Conservation (phyloP, 179 eudicot species). For the Spergularia azorica region DNA sequence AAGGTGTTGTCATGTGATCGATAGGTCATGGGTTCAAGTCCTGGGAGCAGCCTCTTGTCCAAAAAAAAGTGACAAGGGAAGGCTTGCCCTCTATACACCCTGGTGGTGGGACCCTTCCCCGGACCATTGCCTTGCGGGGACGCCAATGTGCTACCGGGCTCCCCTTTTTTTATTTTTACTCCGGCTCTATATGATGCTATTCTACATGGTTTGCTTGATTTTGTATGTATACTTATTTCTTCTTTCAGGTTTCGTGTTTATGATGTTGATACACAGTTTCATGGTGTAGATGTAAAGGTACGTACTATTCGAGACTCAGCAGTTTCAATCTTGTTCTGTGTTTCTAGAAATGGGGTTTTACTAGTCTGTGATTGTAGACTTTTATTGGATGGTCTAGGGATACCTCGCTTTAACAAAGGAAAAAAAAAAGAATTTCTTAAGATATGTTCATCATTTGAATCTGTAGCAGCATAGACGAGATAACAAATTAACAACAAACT, state of each 20-base stretch:
- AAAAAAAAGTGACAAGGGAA: no score
- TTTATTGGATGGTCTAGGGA: slow-evolving; percentile 2
- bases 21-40: no score
- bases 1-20: no score
- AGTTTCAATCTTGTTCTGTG: background rate
- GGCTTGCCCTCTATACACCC: no score
- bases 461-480: background rate
- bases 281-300: slow-evolving; percentile 80
- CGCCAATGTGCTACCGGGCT: no score
- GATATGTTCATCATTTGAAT: background rate
- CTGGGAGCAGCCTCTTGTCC: no score
- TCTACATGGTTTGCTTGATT: slow-evolving; percentile 13
- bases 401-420: background rate
- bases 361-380: background rate
- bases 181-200: background rate
- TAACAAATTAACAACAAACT: background rate
- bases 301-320: slow-evolving; percentile 7
- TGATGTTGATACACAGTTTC: slow-evolving; percentile 92
- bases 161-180: no score
- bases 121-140: no score
- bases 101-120: no score
- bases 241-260: slow-evolving; percentile 81
- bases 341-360: background rate
- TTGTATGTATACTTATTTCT: slow-evolving; percentile 16
- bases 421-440: background rate